phyloP scores from a whole-genome alignment of 2,329 filamentous ascomycete species.

The Fusarium annulatum region DNA sequence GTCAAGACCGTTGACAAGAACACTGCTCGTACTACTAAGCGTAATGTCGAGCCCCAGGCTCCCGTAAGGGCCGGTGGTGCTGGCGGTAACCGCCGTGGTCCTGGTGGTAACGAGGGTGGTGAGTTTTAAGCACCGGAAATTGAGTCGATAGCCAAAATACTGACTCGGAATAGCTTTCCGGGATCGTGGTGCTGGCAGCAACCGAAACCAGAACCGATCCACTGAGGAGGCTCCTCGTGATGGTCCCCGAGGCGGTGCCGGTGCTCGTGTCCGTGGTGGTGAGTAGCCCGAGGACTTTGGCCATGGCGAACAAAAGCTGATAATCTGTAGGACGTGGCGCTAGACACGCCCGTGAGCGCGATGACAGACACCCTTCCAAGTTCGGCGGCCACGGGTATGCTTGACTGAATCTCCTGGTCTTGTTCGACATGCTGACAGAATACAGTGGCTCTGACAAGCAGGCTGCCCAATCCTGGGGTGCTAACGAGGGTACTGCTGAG shows the following conservation, averaged over 20 bases:
- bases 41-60: constrained; percentile 82
- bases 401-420: background rate
- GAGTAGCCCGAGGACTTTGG: constrained; percentile 43
- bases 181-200: constrained; percentile 83
- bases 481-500: constrained; percentile 82
- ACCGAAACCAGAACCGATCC: constrained; percentile 83
- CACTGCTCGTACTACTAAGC: constrained; percentile 79
- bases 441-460: constrained; percentile 84
- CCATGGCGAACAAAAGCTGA: constrained; percentile 1
- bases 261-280: constrained; percentile 72
- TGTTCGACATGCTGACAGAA: constrained; percentile 33
- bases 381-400: constrained; percentile 59
- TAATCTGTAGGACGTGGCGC: constrained; percentile 61
- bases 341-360: constrained; percentile 63
- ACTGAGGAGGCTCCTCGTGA: constrained; percentile 73
- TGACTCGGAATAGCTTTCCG: constrained; percentile 76
- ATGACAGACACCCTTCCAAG: constrained; percentile 66
- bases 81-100: constrained; percentile 63
- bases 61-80: constrained; percentile 60
- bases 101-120: constrained; percentile 88
- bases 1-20: constrained; percentile 92
- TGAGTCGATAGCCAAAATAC: constrained; percentile 10
- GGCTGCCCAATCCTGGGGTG: constrained; percentile 90
- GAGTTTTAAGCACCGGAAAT: constrained; percentile 53
- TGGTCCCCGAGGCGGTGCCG: constrained; percentile 70